These are phyloP conservation scores for Trichoderma endophyticum DNA, from an alignment of 2,329 filamentous ascomycete species.

Conservation along the genomic window DNA sequence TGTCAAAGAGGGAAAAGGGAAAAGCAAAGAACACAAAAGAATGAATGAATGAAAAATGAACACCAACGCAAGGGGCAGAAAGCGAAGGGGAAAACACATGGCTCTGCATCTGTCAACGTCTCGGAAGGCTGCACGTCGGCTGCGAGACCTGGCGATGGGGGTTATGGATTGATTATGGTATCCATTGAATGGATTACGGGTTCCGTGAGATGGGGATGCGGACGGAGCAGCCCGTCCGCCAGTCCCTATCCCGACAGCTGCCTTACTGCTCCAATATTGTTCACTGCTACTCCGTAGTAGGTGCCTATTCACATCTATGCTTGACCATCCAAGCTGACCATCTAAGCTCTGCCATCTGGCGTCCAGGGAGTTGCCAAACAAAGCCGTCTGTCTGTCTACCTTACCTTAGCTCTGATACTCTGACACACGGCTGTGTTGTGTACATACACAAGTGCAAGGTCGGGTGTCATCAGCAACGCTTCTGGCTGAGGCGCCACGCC, in stretches of 20 bases:
- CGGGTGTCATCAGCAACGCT: conserved; percentile 4
- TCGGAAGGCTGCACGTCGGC: not conserved
- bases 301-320: not conserved
- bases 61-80: not conserved
- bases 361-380: not conserved
- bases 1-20: not conserved
- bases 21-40: not conserved
- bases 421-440: not conserved
- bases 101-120: not conserved
- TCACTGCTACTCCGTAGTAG: not conserved
- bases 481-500: conserved; percentile 13
- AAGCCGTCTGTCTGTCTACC: not conserved
- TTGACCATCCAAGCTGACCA: not conserved
- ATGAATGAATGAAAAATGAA: not conserved
- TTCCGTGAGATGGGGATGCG: not conserved
- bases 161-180: not conserved
- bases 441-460: not conserved
- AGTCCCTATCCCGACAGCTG: not conserved
- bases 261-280: not conserved
- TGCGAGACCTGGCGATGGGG: not conserved
- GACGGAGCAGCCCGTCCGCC: not conserved
- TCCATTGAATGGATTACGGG: not conserved
- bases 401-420: not conserved
- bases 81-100: not conserved
- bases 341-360: not conserved